phyloP scores from a whole-genome alignment of 2,329 filamentous ascomycete genomes.

The Scopulariopsis brevicaulis region DNA sequence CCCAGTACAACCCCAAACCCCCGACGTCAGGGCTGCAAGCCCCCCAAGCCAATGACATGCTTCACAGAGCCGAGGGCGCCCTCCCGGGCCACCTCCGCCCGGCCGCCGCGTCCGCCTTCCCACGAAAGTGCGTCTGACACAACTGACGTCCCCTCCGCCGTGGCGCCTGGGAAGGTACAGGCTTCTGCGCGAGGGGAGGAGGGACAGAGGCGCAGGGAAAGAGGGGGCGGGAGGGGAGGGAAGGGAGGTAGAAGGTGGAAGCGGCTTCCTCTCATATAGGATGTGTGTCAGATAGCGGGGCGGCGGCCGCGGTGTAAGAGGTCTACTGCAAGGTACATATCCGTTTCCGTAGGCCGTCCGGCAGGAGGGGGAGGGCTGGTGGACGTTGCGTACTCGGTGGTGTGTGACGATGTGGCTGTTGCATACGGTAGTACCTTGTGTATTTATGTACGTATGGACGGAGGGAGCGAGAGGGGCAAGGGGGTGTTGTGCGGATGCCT shows the following conservation, averaged over 20 bases:
- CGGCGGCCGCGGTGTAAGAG: background rate
- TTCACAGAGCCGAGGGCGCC: background rate
- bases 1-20: background rate
- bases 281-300: background rate
- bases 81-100: background rate
- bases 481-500: background rate
- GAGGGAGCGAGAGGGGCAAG: background rate
- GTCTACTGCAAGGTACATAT: background rate
- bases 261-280: background rate
- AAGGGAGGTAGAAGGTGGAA: too few relatives aligned
- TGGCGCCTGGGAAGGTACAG: background rate
- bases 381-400: background rate
- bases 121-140: slow-evolving; percentile 1
- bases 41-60: background rate
- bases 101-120: background rate
- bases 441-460: background rate
- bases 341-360: background rate
- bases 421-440: background rate
- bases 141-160: background rate
- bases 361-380: background rate
- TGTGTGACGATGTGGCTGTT: background rate
- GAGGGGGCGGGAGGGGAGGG: too few relatives aligned
- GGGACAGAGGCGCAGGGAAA: background rate
- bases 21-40: background rate
- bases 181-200: background rate